Base-by-base conservation (phyloP, 2,329 filamentous ascomycete genomes). In the Botryotinia globosa region DNA sequence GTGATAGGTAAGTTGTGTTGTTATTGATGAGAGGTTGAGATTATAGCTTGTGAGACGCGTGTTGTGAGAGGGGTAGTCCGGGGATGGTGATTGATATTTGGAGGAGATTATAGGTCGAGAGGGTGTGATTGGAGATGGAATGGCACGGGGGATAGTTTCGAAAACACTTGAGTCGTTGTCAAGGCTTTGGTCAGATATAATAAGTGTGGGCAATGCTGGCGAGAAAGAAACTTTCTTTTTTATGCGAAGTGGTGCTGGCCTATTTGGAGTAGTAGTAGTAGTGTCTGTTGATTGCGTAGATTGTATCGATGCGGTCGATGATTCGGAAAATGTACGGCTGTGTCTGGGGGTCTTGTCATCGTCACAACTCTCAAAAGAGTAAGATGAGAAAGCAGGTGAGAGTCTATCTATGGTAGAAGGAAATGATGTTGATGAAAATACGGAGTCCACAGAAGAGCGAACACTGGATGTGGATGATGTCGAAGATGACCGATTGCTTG, bases 151-250 rank as follows among this genome's bases (percentile, higher is more conserved):
- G 14, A 42, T 42, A 14, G 14, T 29, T 58, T 45, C 34, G 18
- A 34, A 6, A 10, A 8, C 44, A 5, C 20, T 56, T 37, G 59
- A 45, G 10, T 20, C 32, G 25, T 44, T 20, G 18, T 66, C 39
- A 22, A 48, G 37, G 16, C 32, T 29, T n/a, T 61, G 39, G 8
- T 25, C 18, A 9, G 63, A 48, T 20, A 72, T 72, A 4, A 72
- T 72, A 8, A 72, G 20, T 12, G 51, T 68, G 32, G 70, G 63
- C 20, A 39, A 42, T 70, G 20, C 29, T 34, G 44, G 48, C 7
- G 65, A 72, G 69, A 80, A 80, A 29, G 79, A 79, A 37, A 80
- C 79, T 68, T 76, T 80, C 73, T 80, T 80, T 66, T 78, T 76
- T 16, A 75, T 67, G 22, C 73, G 73, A 25, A 76, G 73, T n/a